A percentile compares a stretch with the other conserved stretches of the same genome.
These are phyloP conservation scores for Penicillium verhagenii DNA, from an alignment of 495 filamentous ascomycete species.

Conservation along the genomic window DNA sequence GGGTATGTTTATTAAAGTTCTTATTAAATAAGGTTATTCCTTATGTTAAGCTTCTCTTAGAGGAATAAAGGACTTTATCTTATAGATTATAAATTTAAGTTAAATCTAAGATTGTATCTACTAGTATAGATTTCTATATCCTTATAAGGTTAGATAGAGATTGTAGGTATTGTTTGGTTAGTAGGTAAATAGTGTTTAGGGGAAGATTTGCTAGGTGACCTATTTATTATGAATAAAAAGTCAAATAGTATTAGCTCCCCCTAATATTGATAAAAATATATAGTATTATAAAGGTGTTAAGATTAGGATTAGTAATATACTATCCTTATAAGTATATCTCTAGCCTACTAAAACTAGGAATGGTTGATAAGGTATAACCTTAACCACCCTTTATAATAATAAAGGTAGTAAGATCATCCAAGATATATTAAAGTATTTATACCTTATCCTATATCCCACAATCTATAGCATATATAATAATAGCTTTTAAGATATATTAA, in stretches of 20 bases:
- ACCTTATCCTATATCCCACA: too few species aligned
- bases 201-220: not conserved
- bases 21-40: not conserved
- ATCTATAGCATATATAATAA: too few species aligned
- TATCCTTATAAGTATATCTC: too few species aligned
- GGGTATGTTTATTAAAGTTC: not conserved
- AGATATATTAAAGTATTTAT: too few species aligned
- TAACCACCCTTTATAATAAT: too few species aligned
- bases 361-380: too few species aligned
- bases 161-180: not conserved
- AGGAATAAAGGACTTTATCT: not conserved
- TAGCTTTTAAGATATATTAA: too few species aligned
- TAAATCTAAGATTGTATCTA: not conserved
- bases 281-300: not conserved
- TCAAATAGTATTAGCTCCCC: too few species aligned
- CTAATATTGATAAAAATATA: too few species aligned
- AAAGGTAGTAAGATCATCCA: too few species aligned
- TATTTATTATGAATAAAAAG: too few species aligned
- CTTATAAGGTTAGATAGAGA: not conserved
- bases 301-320: not conserved
- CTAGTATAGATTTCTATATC: not conserved
- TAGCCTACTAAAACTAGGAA: not conserved
- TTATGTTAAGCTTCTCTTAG: not conserved
- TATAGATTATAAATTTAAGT: not conserved
- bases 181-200: too few species aligned